phyloP scores from a whole-genome alignment of 2,329 filamentous ascomycete species.

The Septoria linicola region DNA sequence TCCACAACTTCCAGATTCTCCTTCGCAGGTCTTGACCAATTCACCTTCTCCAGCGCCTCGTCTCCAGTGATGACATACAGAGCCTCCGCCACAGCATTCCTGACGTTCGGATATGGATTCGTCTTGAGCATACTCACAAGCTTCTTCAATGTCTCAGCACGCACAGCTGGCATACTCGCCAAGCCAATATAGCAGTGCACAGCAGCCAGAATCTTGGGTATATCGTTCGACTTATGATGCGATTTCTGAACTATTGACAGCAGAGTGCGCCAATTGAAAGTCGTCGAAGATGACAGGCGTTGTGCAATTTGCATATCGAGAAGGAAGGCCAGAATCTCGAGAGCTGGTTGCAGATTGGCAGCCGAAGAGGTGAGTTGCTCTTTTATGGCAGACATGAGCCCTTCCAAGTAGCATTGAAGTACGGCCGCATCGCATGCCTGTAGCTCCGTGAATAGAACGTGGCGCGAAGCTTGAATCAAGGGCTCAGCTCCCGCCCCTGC shows the following conservation, averaged over 20 bases:
- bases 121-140: conserved; percentile 66
- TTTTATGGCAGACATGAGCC: conserved; percentile 29
- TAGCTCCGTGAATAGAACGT: conserved; percentile 57
- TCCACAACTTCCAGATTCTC: conserved; percentile 18
- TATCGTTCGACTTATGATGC: conserved; percentile 78
- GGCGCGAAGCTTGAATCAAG: conserved; percentile 66
- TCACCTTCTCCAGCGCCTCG: conserved; percentile 28
- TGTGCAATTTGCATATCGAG: conserved; percentile 48
- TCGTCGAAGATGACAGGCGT: conserved; percentile 31
- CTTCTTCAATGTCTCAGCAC: conserved; percentile 63
- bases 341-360: conserved; percentile 52
- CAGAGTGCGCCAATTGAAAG: conserved; percentile 64
- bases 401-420: conserved; percentile 25
- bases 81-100: conserved; percentile 46
- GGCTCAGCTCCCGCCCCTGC: conserved; percentile 77
- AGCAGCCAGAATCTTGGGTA: conserved; percentile 77
- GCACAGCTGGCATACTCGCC: conserved; percentile 52
- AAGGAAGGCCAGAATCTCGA: conserved; percentile 77
- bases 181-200: conserved; percentile 76
- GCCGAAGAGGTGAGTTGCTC: conserved; percentile 16
- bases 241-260: conserved; percentile 73
- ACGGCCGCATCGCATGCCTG: conserved; percentile 14
- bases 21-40: conserved; percentile 27
- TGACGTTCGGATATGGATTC: conserved; percentile 79
- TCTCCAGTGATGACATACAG: conserved; percentile 42